phyloP scores from a whole-genome alignment of 441 rosid genomes.

The Eutrema salsugineum region DNA sequence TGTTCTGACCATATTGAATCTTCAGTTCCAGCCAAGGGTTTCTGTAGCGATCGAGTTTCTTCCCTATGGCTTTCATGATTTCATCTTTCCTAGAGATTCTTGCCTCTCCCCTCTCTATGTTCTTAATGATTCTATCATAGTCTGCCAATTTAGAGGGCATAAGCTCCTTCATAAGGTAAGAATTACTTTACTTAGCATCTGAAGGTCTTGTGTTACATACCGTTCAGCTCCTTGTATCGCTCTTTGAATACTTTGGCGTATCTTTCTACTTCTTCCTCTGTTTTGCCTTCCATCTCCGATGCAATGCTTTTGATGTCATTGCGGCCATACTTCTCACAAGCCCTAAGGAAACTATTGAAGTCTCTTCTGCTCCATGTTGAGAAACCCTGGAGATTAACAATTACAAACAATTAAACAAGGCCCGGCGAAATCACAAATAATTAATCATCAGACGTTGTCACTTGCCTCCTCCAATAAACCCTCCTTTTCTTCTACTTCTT shows the following conservation, averaged over 20 bases:
- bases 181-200: neutral
- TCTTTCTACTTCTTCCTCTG: conserved; percentile 96
- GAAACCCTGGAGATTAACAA: conserved; percentile 63
- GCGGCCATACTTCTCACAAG: conserved; percentile 98
- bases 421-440: neutral
- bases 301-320: conserved; percentile 85
- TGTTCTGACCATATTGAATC: conserved; percentile 99
- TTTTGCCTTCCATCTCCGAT: conserved; percentile 96
- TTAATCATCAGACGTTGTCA: conserved; percentile 1
- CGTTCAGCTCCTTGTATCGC: conserved; percentile 94
- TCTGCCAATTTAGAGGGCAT: conserved; percentile 36
- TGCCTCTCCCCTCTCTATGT: conserved; percentile 97
- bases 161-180: neutral
- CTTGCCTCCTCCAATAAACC: conserved; percentile 83
- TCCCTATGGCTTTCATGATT: conserved; percentile 98
- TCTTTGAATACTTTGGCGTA: conserved; percentile 90
- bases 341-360: conserved; percentile 87
- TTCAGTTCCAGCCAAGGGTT: conserved; percentile 99
- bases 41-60: conserved; percentile 98
- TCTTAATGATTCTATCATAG: conserved; percentile 96
- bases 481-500: conserved; percentile 97
- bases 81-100: conserved; percentile 98
- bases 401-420: conserved; percentile 7
- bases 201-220: conserved; percentile 33
- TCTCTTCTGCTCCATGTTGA: conserved; percentile 99